Base-by-base conservation (phyloP, 2,329 filamentous ascomycete genomes). In the Fusarium staphyleae region DNA sequence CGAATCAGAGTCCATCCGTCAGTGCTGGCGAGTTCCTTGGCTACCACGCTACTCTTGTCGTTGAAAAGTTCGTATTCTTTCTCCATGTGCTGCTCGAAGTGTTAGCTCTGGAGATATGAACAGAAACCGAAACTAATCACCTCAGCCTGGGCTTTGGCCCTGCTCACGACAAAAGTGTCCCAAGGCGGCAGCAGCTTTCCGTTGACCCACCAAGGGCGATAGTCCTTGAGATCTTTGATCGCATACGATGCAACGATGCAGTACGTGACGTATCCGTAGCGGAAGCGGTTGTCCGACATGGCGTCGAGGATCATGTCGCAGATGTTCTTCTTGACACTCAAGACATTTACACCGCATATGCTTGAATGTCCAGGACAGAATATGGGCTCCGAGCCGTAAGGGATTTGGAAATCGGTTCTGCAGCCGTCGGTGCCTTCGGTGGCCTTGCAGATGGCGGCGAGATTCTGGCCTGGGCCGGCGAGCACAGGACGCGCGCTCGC, bases 371-470 rank as follows among this genome's bases (percentile, higher is more conserved):
- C 32, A 14, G 32, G n/a, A 14, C 32, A 34, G 7, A 13, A 30
- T 16, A 60, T 29, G 10, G 56, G 42, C 5, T 46, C 41, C 24
- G 57, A 60, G 15, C 45, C 57, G 3, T 45, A 56, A 2, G 57
- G 57, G 13, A 60, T 55, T 4, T 52, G 5, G 11, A 47, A 60
- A 22, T 26, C 32, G 2, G 16, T 39, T 3, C 45, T 48, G 18
- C 57, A 60, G 9, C 56, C 56, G 10, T 60, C 50, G n/a, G 52
- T 59, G 3, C 57, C 57, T 13, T 60, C 51, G 2, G 42, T 50
- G 4, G 56, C 49, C 19, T 60, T 56, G 11, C 55, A 60, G 11
- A 60, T 56, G 10, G 15, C 15, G 13, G 39, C 39, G n/a, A 60
- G 51, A 9, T 15, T 48, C n/a, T 60, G 57, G 5, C 47, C 47